A percentile compares a stretch with the other conserved stretches of the same genome.
These are phyloP conservation scores for Metarhizium rileyi DNA, from an alignment of 2,329 filamentous ascomycete genomes.

Conservation along the genomic window DNA sequence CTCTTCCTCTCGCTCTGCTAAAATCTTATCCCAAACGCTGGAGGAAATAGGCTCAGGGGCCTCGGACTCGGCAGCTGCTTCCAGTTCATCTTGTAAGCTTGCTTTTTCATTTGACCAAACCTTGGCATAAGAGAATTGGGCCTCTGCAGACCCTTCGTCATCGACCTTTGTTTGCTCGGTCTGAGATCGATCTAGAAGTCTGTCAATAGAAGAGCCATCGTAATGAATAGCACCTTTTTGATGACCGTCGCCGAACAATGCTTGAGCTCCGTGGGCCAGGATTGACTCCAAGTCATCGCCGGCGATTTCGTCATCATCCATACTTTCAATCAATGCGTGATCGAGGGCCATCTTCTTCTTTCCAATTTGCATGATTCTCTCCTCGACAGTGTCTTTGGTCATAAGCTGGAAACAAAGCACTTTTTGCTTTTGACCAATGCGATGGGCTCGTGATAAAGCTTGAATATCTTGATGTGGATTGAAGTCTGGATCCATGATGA, in stretches of 20 bases:
- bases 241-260: slow-evolving; percentile 70
- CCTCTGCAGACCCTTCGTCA: slow-evolving; percentile 57
- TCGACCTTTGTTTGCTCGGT: slow-evolving; percentile 61
- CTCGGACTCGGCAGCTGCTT: slow-evolving; percentile 38
- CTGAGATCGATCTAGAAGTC: slow-evolving; percentile 77
- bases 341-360: slow-evolving; percentile 94
- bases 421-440: slow-evolving; percentile 93
- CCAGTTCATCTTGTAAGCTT: slow-evolving; percentile 53
- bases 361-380: slow-evolving; percentile 93
- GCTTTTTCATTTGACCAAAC: slow-evolving; percentile 84
- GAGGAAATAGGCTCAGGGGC: slow-evolving; percentile 48
- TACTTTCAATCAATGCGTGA: slow-evolving; percentile 85
- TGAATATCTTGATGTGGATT: slow-evolving; percentile 98
- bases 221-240: slow-evolving; percentile 68
- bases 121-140: slow-evolving; percentile 79
- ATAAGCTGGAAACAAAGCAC: slow-evolving; percentile 93
- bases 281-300: slow-evolving; percentile 79
- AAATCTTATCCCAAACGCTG: slow-evolving; percentile 82
- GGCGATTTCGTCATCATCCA: slow-evolving; percentile 74
- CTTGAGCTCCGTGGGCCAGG: slow-evolving; percentile 75
- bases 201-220: slow-evolving; percentile 73
- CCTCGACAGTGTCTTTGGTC: slow-evolving; percentile 80
- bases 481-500: slow-evolving; percentile 94
- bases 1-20: slow-evolving; percentile 70
- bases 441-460: slow-evolving; percentile 84